These are phyloP conservation scores for Davidsoniella australis DNA, from an alignment of 2,329 filamentous ascomycete species.

Conservation along the genomic window DNA sequence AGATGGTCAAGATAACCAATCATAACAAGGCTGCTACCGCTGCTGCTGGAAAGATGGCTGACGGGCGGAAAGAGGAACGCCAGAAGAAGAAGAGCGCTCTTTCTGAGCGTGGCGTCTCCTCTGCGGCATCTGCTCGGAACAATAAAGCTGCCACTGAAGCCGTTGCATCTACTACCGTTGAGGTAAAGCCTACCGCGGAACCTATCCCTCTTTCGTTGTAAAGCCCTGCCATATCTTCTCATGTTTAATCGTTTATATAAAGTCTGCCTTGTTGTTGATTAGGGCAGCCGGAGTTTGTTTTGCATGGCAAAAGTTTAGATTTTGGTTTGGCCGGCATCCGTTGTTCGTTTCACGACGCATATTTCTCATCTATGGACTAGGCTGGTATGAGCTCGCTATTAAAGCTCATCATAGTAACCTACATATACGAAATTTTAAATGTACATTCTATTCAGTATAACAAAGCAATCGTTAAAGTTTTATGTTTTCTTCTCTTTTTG, in stretches of 20 bases:
- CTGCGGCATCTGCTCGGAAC: conserved; percentile 1
- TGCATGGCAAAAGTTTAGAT: background rate
- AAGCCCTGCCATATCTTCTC: background rate
- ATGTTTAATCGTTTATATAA: background rate
- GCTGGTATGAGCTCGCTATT: too few relatives aligned
- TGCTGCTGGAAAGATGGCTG: conserved; percentile 30
- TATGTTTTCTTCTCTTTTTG: conserved; percentile 6
- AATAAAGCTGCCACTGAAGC: conserved; percentile 13
- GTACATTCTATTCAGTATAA: background rate
- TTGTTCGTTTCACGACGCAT: background rate
- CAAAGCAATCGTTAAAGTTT: background rate
- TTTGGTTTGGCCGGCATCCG: background rate
- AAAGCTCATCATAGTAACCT: too few relatives aligned
- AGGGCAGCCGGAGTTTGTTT: conserved; percentile 4
- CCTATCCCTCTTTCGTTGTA: background rate
- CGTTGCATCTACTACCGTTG: background rate
- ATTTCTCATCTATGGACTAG: too few relatives aligned
- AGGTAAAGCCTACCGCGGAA: background rate
- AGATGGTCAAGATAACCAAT: conserved; percentile 9
- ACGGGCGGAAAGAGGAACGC: conserved; percentile 20
- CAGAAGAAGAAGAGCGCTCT: conserved; percentile 21
- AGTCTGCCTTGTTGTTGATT: background rate
- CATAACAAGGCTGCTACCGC: conserved; percentile 21
- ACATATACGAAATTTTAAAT: background rate
- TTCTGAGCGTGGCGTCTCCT: conserved; percentile 20